These are phyloP conservation scores for Geoglossum cookeanum DNA, from an alignment of 2,329 filamentous ascomycete species.

Conservation along the genomic window DNA sequence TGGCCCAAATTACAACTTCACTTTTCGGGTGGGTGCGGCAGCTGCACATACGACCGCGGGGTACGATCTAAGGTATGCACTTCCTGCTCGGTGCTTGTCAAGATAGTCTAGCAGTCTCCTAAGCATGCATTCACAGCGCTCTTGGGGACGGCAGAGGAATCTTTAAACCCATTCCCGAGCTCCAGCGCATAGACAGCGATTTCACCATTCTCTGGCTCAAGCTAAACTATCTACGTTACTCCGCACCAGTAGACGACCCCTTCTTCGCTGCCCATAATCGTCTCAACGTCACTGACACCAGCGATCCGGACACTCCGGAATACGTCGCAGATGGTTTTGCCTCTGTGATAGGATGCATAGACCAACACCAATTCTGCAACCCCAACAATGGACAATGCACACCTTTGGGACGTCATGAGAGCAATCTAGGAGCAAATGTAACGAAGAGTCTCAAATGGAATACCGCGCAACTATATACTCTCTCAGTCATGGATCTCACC, in stretches of 20 bases:
- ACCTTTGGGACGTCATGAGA: background rate
- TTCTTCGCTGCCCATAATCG: slow-evolving; percentile 8
- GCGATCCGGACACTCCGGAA: too few species aligned
- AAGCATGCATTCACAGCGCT: too few species aligned
- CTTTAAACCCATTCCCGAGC: slow-evolving; percentile 7
- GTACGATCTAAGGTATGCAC: too few species aligned
- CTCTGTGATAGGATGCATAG: slow-evolving; percentile 9
- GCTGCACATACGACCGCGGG: too few species aligned
- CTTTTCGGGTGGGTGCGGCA: too few species aligned
- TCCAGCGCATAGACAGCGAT: slow-evolving; percentile 11
- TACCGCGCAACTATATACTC: background rate
- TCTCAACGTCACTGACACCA: slow-evolving; percentile 3
- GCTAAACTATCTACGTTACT: slow-evolving; percentile 8
- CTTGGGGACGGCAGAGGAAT: background rate
- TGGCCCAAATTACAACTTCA: too few species aligned
- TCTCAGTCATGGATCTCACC: background rate
- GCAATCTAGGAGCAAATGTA: background rate
- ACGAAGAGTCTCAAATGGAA: background rate
- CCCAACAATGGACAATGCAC: slow-evolving; percentile 8
- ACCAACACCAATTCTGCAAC: slow-evolving; percentile 12
- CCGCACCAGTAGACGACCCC: slow-evolving; percentile 8
- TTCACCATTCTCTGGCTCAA: slow-evolving; percentile 8
- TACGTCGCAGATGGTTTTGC: slow-evolving; percentile 4
- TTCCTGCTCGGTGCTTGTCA: too few species aligned
- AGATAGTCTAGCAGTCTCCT: too few species aligned